Conservation (phyloP, 805 yeast species). For the Pichia heedii region DNA sequence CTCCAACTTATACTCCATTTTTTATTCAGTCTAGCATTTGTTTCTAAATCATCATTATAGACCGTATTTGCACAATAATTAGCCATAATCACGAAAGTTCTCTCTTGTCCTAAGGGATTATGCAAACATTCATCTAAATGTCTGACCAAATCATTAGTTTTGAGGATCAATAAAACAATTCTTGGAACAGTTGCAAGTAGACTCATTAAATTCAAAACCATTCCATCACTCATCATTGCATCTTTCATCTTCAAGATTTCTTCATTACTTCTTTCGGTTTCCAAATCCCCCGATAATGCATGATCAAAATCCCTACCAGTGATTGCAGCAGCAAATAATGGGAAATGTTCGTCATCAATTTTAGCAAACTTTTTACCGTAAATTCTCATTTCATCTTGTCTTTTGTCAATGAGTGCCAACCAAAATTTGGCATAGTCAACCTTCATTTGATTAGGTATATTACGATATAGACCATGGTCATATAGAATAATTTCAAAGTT, state of each 20-base stretch:
- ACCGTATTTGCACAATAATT: conserved; percentile 80
- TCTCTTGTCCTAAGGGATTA: conserved; percentile 76
- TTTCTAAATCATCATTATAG: conserved; percentile 44
- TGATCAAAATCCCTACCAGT: conserved; percentile 87
- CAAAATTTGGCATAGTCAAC: conserved; percentile 85
- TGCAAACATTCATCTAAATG: conserved; percentile 76
- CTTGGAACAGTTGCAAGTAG: conserved; percentile 75
- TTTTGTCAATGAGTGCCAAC: conserved; percentile 74
- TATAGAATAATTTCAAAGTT: conserved; percentile 88
- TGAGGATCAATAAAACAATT: conserved; percentile 74
- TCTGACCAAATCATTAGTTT: conserved; percentile 90
- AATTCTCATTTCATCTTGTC: conserved; percentile 53
- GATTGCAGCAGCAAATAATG: conserved; percentile 82
- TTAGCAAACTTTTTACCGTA: conserved; percentile 78
- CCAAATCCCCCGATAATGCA: conserved; percentile 58
- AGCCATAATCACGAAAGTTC: conserved; percentile 85
- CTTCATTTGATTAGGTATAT: conserved; percentile 68
- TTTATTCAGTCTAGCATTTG: conserved; percentile 6
- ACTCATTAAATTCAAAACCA: conserved; percentile 68
- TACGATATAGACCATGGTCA: conserved; percentile 91
- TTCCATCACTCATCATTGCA: conserved; percentile 51
- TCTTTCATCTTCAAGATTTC: conserved; percentile 65
- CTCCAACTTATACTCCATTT: conserved; percentile 20
- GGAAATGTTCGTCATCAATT: conserved; percentile 67
- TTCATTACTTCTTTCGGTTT: conserved; percentile 40